Evolutionary conservation across 331 rosid genomes (phyloP), one percentile per base, ranked within the genome.

Genomic region (Telfairia occidentalis): DNA sequence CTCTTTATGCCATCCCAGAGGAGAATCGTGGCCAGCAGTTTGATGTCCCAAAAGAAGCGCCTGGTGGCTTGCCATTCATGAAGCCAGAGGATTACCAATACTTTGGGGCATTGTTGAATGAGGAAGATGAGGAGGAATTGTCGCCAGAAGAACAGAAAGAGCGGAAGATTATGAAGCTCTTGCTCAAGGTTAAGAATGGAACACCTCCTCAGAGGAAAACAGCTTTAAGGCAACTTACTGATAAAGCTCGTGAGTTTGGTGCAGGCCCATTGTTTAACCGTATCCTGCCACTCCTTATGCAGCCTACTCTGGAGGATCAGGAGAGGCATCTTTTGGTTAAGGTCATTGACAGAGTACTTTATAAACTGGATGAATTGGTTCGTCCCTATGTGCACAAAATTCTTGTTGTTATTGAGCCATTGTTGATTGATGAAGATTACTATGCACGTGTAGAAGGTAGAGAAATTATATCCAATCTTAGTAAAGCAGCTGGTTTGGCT

Each of bases 401-500:
- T 83, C 98, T 94, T 78, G 98, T 94, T 69, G 98, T 94, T 59
- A 94, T 94, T 84, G 98, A 94, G 48, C 98, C 98, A 5, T 73
- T 94, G 75, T 86, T 94, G 87, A 94, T 94, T 67, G 98, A 94
- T 76, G 98, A 94, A 83, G 98, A 94, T 59, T 94, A 94, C 71
- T 94, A 94, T 85, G 98, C 98, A 0, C 96, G 98, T 76, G 98
- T 94, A 38, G 97, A 90, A 67, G 97, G 98, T 42, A 87, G 98
- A 78, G 98, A 94, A 81, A 94, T 94, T 28, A 94, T 94, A 11
- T 94, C 98, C 37, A 94, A 94, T 82, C 96, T 94, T 16, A 94
- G 98, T 83, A 94, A 94, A 84, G 98, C 97, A 18, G 98, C 98
- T 76, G 98, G 97, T 42, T 76, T 94, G 86, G 98, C 98, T 71